Conservation (phyloP, 2,329 filamentous ascomycete species). For the Aureobasidium sp. region DNA sequence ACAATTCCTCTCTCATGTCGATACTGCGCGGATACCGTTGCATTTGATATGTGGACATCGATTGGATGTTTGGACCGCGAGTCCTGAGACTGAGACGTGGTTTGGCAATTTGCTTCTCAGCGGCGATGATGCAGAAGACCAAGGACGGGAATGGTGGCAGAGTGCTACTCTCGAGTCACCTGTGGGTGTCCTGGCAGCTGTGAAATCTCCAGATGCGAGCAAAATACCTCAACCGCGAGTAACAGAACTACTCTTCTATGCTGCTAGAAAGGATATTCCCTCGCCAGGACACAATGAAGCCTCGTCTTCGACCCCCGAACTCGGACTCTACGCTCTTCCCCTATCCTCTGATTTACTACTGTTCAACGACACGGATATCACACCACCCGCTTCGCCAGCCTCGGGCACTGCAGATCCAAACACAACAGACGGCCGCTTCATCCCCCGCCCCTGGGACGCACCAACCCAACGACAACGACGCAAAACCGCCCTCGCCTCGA, state of each 20-base stretch:
- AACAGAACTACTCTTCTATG: conserved; percentile 40
- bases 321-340: conserved; percentile 32
- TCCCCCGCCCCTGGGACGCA: conserved; percentile 13
- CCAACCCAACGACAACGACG: conserved; percentile 30
- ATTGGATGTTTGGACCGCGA: conserved; percentile 30
- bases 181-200: conserved; percentile 31
- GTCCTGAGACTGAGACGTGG: conserved; percentile 29
- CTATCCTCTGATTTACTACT: conserved; percentile 35
- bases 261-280: conserved; percentile 25
- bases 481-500: conserved; percentile 29
- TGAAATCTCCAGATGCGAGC: conserved; percentile 14
- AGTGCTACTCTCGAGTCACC: conserved; percentile 29
- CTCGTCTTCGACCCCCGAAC: background rate
- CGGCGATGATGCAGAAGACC: conserved; percentile 11
- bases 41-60: conserved; percentile 31
- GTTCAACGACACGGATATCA: conserved; percentile 14
- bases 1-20: conserved; percentile 32
- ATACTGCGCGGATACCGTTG: conserved; percentile 32
- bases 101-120: conserved; percentile 30
- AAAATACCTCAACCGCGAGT: conserved; percentile 17
- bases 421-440: conserved; percentile 19
- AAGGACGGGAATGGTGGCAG: conserved; percentile 29
- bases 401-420: background rate
- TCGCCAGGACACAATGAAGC: conserved; percentile 24
- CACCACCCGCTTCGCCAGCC: conserved; percentile 21